Evolutionary conservation across 1,284 basidiomycete genomes (phyloP), one percentile per base, ranked within the genome.

Genomic region (Rhodotorula sp.): DNA sequence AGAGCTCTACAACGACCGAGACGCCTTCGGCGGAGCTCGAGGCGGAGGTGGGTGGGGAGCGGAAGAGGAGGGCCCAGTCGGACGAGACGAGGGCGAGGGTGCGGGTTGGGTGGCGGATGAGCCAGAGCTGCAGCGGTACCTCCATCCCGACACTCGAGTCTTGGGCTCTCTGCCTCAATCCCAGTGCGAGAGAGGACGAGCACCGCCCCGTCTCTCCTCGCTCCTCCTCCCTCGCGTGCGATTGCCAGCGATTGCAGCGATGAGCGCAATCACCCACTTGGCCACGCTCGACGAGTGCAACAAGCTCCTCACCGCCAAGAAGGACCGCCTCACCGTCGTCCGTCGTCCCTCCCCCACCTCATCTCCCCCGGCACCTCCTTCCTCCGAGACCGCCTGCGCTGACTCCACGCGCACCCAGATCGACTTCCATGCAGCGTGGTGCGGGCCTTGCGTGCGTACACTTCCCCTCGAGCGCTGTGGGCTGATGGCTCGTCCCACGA

Each of bases 1-100:
- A 81, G 78, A 94, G 92, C 81, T 95, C 92, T 25, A 94, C 92
- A 50, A 94, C 86, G 61, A 84, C 81, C 2, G 57, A 56, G 25
- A 62, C 61, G 46, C 59, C 53, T 9, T 37, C 22, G 15, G 55
- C 48, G 46, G n/a, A 6, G 37, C 3, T 8, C 3, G 57, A 21
- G 29, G 25, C 21, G 5, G 59, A 21, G 1, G 66, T 34, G 3
- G 46, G 73, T 9, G 61, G 70, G n/a, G 46, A 41, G n/a, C 44
- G 54, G 36, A 72, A 66, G 58, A 70, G 41, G 66, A 71, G 69
- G 53, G 61, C 54, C 50, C 56, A 70, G 32, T 70, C 68, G 55
- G 27, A 41, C 19, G 64, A 71, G 46, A 48, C 34, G 36, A 71
- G 59, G 61, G 67, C 60, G 27, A 74, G 67, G 2, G 63, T 58